Conservation (phyloP, 306 rosid species). For the Crotalaria pallida region DNA sequence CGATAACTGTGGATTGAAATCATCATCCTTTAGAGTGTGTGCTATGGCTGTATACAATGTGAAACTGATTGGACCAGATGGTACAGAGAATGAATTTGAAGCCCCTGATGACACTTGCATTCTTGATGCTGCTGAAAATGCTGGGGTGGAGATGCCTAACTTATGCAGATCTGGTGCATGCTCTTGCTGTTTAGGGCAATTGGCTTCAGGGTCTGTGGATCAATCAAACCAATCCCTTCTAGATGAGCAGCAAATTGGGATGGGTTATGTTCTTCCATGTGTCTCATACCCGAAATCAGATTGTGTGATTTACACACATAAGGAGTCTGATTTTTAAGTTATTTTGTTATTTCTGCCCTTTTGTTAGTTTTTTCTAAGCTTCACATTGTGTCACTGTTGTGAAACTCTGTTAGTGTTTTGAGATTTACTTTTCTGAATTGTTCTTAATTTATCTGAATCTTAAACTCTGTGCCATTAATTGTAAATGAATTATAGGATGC, state of each 20-base stretch:
- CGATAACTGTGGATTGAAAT: conserved; percentile 55
- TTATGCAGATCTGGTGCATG: conserved; percentile 83
- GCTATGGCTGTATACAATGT: conserved; percentile 58
- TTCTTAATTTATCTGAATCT: background rate
- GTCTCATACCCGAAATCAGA: conserved; percentile 56
- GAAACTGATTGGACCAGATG: conserved; percentile 61
- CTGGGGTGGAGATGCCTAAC: conserved; percentile 69
- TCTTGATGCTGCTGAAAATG: conserved; percentile 68
- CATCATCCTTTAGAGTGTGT: conserved; percentile 42
- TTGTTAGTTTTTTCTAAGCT: conserved; percentile 6
- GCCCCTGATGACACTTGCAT: conserved; percentile 64
- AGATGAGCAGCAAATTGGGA: conserved; percentile 47
- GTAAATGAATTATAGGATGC: background rate
- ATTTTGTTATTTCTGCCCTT: background rate
- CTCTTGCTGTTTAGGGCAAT: conserved; percentile 64
- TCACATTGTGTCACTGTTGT: background rate
- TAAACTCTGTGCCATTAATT: background rate
- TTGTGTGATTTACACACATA: conserved; percentile 58
- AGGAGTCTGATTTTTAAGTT: conserved; percentile 40
- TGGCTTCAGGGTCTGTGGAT: conserved; percentile 47
- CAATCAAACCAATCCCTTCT: conserved; percentile 64
- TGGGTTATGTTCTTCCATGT: conserved; percentile 55
- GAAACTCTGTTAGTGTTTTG: background rate
- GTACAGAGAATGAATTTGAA: conserved; percentile 50
- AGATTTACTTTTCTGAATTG: background rate